Evolutionary conservation across 768 basidiomycete genomes (phyloP), one percentile per base, ranked within the genome.

Genomic region (Leucosporidium creatinivorum): DNA sequence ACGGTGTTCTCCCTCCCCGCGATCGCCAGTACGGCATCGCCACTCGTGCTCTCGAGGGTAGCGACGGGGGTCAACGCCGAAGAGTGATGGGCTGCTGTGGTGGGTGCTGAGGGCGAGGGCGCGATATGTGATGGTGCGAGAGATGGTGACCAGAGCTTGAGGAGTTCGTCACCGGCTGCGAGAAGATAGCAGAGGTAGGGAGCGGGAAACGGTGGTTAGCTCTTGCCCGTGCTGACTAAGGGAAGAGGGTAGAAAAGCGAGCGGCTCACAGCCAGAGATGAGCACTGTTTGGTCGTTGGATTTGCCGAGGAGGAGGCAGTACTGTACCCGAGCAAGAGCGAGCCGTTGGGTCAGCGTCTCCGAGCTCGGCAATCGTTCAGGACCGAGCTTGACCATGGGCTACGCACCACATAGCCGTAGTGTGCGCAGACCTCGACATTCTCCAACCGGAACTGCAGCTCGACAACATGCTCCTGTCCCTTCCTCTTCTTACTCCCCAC

Each of bases 341-440:
- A 44, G 33, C n/a, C n/a, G n/a, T n/a, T n/a, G n/a, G 33, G 33
- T 33, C 33, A 33, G 33, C 10, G 33, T 10, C 33, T 33, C 33
- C 33, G 33, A 33, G 33, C n/a, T n/a, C n/a, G n/a, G n/a, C n/a
- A n/a, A n/a, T n/a, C n/a, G n/a, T n/a, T n/a, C n/a, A n/a, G n/a
- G n/a, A n/a, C n/a, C n/a, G n/a, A n/a, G n/a, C n/a, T n/a, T n/a
- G n/a, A n/a, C n/a, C n/a, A n/a, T n/a, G n/a, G n/a, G n/a, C n/a
- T n/a, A 51, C 47, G 4, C 28, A 33, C 33, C 18, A 97, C 83
- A 75, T 98, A 98, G 13, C 94, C 94, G 76, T 86, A 93, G 78
- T 98, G 94, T 4, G 93, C 94, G 1, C 90, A 89, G 72, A 89
- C 86, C 31, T 92, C 81, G 36, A 92, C 87, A 72, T 91, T 89